Evolutionary conservation across 495 filamentous ascomycete genomes (phyloP).

Genomic region (Chaetomium tenue): DNA sequence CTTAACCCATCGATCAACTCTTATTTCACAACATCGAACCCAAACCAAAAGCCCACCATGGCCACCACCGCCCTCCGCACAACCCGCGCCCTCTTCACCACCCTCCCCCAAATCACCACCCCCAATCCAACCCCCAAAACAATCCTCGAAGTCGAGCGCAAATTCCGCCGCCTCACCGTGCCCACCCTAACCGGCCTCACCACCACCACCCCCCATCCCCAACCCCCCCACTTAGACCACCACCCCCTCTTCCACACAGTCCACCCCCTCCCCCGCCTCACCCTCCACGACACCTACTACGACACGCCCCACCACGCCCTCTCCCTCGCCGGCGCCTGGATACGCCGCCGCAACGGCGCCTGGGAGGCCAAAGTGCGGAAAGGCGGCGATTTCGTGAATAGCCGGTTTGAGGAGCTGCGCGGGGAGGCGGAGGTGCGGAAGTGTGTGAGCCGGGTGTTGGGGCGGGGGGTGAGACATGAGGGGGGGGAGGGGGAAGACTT

Average conservation of each 20-base stretch:
- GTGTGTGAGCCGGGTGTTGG: neutral
- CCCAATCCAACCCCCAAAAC: conserved; percentile 6
- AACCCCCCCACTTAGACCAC: neutral
- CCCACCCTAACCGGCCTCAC: conserved; percentile 15
- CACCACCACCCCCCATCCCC: neutral
- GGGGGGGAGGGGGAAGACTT: conserved; percentile 19
- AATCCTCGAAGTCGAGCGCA: conserved; percentile 42
- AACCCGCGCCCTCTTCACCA: conserved; percentile 7
- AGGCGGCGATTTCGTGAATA: conserved; percentile 31
- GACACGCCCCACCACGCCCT: conserved; percentile 30
- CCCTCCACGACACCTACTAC: conserved; percentile 39
- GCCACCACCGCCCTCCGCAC: conserved; percentile 4
- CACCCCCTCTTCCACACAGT: conserved; percentile 31
- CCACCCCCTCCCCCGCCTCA: conserved; percentile 22
- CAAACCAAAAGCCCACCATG: neutral
- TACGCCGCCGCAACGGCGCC: conserved; percentile 30
- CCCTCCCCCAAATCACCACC: neutral
- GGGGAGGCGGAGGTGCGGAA: conserved; percentile 17
- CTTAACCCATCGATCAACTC: too few species aligned
- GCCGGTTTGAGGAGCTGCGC: conserved; percentile 34
- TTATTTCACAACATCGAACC: neutral
- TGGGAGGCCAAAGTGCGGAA: conserved; percentile 37
- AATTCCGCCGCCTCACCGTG: conserved; percentile 34
- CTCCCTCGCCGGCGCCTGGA: conserved; percentile 32
- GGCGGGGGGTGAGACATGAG: neutral